Percentiles rank a stretch among this genome's conserved stretches.
Evolutionary conservation across 257 asterid genomes (phyloP).

Genomic region (Solanum pinnatisectum): DNA sequence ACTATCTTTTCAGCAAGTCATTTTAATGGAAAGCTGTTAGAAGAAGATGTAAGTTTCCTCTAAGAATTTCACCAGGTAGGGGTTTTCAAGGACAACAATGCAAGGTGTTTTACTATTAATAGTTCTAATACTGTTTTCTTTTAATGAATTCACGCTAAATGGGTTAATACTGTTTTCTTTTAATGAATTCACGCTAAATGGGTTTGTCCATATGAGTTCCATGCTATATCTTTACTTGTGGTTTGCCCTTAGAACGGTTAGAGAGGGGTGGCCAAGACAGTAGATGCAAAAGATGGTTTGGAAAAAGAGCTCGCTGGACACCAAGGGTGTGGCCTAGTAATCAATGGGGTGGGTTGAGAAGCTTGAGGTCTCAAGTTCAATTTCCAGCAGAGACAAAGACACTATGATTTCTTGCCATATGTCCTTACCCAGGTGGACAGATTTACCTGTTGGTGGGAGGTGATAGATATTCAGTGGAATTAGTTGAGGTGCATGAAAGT

Average conservation of each 20-base stretch:
- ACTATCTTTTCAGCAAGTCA: neutral
- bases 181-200: neutral
- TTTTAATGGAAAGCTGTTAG: neutral
- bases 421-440: neutral
- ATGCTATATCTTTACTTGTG: neutral
- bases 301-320: neutral
- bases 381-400: neutral
- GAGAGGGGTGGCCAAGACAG: neutral
- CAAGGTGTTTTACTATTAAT: neutral
- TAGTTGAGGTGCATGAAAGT: neutral
- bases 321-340: neutral
- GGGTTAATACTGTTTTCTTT: neutral
- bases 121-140: neutral
- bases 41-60: neutral
- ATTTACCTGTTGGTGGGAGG: neutral
- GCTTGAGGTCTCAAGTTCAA: neutral
- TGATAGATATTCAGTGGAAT: neutral
- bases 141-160: neutral
- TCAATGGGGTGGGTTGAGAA: neutral
- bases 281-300: neutral
- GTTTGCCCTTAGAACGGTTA: neutral
- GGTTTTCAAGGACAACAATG: neutral
- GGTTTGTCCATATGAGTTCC: neutral
- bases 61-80: neutral
- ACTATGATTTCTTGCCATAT: neutral